Percentiles rank a stretch among this genome's conserved stretches.
Conservation (phyloP, 2,329 filamentous ascomycete species). For the Botryotinia narcissicola region DNA sequence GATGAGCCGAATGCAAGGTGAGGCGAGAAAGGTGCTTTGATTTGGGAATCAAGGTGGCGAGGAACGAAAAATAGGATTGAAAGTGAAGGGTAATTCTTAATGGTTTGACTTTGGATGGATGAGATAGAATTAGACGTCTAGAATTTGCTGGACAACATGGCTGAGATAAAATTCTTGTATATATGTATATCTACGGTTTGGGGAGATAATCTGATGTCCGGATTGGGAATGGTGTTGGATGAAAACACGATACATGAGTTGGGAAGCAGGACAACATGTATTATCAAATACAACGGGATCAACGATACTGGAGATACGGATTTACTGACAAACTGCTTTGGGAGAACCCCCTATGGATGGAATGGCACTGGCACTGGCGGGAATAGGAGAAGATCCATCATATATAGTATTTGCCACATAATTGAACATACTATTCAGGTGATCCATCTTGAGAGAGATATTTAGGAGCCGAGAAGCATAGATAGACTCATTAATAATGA, state of each 20-base stretch:
- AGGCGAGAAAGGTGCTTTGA: constrained; percentile 7
- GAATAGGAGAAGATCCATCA: background rate
- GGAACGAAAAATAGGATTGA: background rate
- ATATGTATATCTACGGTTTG: background rate
- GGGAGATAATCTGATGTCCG: background rate
- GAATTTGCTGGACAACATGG: background rate
- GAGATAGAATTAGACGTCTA: background rate
- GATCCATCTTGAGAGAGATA: background rate
- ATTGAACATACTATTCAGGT: background rate
- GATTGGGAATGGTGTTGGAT: background rate
- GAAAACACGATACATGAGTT: background rate
- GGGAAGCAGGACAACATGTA: background rate
- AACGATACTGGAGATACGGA: background rate
- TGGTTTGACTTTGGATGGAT: background rate
- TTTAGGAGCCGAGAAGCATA: background rate
- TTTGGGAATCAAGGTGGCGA: background rate
- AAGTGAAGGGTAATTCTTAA: background rate
- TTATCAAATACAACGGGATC: background rate
- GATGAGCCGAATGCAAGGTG: constrained; percentile 45
- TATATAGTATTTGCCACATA: background rate
- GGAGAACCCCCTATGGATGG: background rate
- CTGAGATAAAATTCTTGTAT: background rate
- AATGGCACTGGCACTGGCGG: background rate
- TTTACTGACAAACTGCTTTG: background rate
- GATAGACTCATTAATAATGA: background rate